phyloP scores from a whole-genome alignment of 2,329 filamentous ascomycete genomes.

The Neopestalotiopsis rosae region DNA sequence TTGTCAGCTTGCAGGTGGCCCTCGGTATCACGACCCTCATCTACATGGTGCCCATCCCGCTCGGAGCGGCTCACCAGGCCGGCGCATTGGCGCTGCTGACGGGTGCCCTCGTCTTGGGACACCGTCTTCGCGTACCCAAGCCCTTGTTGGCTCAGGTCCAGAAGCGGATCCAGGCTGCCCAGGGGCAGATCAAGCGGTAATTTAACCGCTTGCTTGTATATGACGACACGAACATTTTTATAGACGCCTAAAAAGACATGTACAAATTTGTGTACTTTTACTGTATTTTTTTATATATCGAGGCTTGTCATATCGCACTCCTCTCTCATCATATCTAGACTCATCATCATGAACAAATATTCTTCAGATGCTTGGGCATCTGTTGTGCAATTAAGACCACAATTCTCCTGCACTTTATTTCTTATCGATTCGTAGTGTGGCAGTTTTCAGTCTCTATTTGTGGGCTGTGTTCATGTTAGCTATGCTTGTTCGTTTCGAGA shows the following conservation, averaged over 20 bases:
- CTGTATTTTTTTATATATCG: constrained; percentile 11
- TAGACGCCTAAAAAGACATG: not conserved
- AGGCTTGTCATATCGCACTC: not conserved
- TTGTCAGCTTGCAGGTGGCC: constrained; percentile 80
- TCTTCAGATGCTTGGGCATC: constrained; percentile 1
- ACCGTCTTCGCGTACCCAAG: constrained; percentile 75
- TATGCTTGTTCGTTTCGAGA: not conserved
- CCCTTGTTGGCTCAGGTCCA: constrained; percentile 66
- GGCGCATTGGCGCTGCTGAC: constrained; percentile 86
- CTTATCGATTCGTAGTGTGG: not conserved
- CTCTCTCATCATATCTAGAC: constrained; percentile 15
- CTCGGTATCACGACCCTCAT: constrained; percentile 91
- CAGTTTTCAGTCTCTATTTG: constrained; percentile 8
- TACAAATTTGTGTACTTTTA: constrained; percentile 17
- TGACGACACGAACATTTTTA: not conserved
- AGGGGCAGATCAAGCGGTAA: constrained; percentile 8
- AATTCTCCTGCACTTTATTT: not conserved
- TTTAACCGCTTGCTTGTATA: not conserved
- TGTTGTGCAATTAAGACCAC: constrained; percentile 8
- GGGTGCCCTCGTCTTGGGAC: constrained; percentile 79
- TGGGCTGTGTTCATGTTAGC: constrained; percentile 8
- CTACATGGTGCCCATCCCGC: constrained; percentile 87
- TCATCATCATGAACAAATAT: constrained; percentile 9
- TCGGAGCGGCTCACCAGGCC: constrained; percentile 92
- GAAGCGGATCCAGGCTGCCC: constrained; percentile 42